Evolutionary conservation across 1,284 basidiomycete genomes (phyloP), one percentile per base, ranked within the genome.

Genomic region (Cystobasidium pallidum): DNA sequence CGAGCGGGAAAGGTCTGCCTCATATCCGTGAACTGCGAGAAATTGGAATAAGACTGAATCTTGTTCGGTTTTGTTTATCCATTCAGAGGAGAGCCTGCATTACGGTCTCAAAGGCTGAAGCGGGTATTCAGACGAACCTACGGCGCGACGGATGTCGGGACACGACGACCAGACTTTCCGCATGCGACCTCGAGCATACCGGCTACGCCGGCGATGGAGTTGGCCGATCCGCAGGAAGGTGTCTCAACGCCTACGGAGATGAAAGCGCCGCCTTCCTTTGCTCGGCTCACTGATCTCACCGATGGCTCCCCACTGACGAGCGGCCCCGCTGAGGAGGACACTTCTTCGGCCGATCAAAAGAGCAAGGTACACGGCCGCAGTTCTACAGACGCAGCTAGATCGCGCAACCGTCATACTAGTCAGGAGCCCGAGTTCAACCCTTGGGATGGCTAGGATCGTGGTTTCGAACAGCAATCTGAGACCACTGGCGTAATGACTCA

Each of bases 1-100:
- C 32, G 86, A 87, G 75, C 82, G 86, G n/a, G 73, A 65, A 30
- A n/a, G 55, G 68, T 63, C 28, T 28, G 55, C 30, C 3, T 19
- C n/a, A n/a, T n/a, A n/a, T n/a, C n/a, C n/a, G n/a, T n/a, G n/a
- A n/a, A n/a, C n/a, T n/a, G n/a, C n/a, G n/a, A n/a, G n/a, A n/a
- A n/a, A n/a, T n/a, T n/a, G n/a, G n/a, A n/a, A n/a, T n/a, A n/a
- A n/a, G n/a, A n/a, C n/a, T n/a, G n/a, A n/a, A n/a, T n/a, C n/a
- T n/a, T 39, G 36, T 39, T 13, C 32, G 11, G 36, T 15, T 59
- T 2, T n/a, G n/a, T n/a, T n/a, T n/a, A n/a, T n/a, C n/a, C n/a
- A n/a, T n/a, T 1, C 61, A 70, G 64, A 26, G 71, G 71, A 28
- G 74, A 75, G n/a, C 62, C 66, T 1, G 59, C 49, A 6, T 52